Evolutionary conservation across 2,329 filamentous ascomycete genomes (phyloP), one percentile per base, ranked within the genome.

Genomic region (Cladosporium sphaerospermum): DNA sequence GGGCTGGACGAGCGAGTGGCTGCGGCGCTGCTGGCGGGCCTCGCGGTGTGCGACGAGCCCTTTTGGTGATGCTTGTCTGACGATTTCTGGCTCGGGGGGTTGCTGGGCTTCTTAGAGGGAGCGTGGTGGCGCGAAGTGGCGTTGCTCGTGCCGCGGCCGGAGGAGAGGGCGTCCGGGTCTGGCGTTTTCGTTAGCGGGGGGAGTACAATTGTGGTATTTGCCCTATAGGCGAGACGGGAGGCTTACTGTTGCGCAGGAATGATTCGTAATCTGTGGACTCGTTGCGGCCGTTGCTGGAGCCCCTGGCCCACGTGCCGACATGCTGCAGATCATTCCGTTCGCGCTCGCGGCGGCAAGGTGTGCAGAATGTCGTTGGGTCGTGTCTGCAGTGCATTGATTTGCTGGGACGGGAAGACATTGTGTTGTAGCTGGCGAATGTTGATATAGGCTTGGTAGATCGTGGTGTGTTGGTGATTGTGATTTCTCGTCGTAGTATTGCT

Each of bases 231-330:
- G 23, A 28, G 23, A 28, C 23, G 23, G 23, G 23, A 28, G 23
- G 32, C 46, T 13, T 16, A 49, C 46, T 49, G 23, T 50, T 31
- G 23, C 31, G n/a, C 23, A 28, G 4, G 47, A 43, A 50, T n/a
- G 47, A 50, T 6, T 16, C 31, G 16, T 36, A 36, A 33, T 50
- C 46, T 9, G 19, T 49, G 7, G 46, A 11, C 2, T 28, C 44
- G n/a, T n/a, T 32, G 18, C 28, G 31, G 2, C 9, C 33, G 18
- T 9, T 8, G 34, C 11, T 34, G 7, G 39, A 32, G 11, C 23
- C 45, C 3, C 19, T 19, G 3, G 19, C 28, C 46, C 46, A 41
- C 11, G 46, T 9, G 14, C 46, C 46, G 23, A 33, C 28, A 16
- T 42, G 37, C 19, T 28, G 45, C 18, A 47, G 45, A 9, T 18